Conservation (phyloP, 495 filamentous ascomycete species). For the Penicillium chermesinum region DNA sequence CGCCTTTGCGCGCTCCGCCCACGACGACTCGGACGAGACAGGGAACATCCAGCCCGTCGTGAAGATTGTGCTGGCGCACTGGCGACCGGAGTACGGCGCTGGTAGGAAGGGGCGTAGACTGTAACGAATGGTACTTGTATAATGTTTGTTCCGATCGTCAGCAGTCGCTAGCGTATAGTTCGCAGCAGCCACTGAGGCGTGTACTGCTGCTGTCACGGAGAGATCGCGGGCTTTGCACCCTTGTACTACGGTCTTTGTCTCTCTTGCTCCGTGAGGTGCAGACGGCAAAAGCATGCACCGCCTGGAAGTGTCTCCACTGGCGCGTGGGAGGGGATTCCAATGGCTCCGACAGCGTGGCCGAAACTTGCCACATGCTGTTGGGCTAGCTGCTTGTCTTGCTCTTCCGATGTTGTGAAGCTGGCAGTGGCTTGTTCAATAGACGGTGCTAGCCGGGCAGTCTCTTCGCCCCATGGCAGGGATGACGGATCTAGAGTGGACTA, state of each 20-base stretch:
- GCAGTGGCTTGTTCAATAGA: neutral
- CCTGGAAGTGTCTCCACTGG: constrained; percentile 1
- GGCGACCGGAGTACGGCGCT: constrained; percentile 4
- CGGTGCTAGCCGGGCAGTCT: neutral
- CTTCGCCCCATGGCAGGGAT: constrained; percentile 1
- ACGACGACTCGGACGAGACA: constrained; percentile 3
- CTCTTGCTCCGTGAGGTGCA: constrained; percentile 1
- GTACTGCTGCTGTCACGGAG: constrained; percentile 3
- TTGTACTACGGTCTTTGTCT: neutral
- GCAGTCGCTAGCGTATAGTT: constrained; percentile 3
- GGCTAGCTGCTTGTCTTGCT: constrained; percentile 3
- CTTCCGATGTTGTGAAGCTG: neutral
- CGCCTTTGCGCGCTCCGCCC: constrained; percentile 1
- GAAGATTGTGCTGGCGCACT: constrained; percentile 2
- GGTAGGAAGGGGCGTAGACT: constrained; percentile 1
- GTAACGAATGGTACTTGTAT: constrained; percentile 4
- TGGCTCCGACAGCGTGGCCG: constrained; percentile 2
- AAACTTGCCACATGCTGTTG: constrained; percentile 2
- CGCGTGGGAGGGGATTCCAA: constrained; percentile 1
- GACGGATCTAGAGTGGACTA: neutral
- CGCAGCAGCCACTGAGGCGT: constrained; percentile 2
- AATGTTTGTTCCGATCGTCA: constrained; percentile 2
- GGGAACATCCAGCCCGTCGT: constrained; percentile 5
- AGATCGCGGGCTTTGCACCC: constrained; percentile 1
- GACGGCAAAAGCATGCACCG: constrained; percentile 1